Conservation (phyloP, 495 filamentous ascomycete species). For the Talaromyces thailandensis region DNA sequence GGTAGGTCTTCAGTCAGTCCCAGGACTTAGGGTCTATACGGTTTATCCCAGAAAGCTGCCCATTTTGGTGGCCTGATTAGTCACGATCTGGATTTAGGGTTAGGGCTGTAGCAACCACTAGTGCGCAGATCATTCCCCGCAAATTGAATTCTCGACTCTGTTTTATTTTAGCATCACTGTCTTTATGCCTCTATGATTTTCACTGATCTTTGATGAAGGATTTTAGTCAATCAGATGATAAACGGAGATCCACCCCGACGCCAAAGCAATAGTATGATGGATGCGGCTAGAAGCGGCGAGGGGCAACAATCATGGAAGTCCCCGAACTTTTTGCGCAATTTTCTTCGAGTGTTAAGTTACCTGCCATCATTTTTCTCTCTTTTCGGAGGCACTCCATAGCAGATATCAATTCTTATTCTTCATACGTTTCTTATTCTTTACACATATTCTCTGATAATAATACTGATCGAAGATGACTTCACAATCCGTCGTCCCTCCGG, state of each 20-base stretch:
- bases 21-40: no score
- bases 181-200: neutral
- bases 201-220: neutral
- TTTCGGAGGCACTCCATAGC: no score
- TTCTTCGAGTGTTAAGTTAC: neutral
- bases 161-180: neutral
- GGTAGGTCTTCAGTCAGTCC: no score
- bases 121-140: neutral
- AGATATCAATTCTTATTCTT: neutral
- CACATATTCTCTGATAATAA: neutral
- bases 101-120: no score
- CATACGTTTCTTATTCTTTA: neutral
- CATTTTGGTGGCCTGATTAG: no score
- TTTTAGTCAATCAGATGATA: neutral
- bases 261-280: neutral
- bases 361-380: neutral
- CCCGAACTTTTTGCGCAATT: neutral
- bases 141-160: neutral
- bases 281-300: slow-evolving; percentile 4
- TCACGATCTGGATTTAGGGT: no score
- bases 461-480: neutral
- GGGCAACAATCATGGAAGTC: neutral
- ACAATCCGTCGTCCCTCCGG: slow-evolving; percentile 41
- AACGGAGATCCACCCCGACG: neutral
- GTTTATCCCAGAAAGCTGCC: no score